phyloP scores from a whole-genome alignment of 2,329 filamentous ascomycete genomes.

The Cryphonectria radicalis region DNA sequence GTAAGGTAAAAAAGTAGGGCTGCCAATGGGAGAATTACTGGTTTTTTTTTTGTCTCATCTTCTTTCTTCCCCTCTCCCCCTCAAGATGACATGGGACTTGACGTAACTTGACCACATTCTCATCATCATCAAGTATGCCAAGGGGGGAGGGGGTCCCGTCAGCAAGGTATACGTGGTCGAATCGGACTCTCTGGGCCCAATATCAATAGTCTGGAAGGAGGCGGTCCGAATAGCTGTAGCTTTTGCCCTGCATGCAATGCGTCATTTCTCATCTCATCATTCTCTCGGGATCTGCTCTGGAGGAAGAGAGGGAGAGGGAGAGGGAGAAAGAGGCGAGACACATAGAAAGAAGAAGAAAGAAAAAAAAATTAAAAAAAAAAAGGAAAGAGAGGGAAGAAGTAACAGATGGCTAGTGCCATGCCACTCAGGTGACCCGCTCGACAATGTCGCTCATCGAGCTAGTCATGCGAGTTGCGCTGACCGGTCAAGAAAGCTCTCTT shows the following conservation, averaged over 20 bases:
- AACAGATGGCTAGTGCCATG: neutral
- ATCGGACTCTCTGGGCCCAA: neutral
- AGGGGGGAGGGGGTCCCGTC: neutral
- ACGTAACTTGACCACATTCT: neutral
- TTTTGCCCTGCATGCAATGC: neutral
- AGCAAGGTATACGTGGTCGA: constrained; percentile 3
- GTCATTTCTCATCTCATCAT: neutral
- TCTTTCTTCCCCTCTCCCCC: too few species aligned
- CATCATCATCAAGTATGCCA: neutral
- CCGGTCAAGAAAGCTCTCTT: neutral
- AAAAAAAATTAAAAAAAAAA: neutral
- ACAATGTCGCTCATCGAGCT: neutral
- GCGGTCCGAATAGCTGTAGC: neutral
- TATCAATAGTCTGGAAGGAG: neutral
- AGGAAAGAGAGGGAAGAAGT: neutral
- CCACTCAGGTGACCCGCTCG: neutral
- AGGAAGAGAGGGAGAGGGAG: neutral
- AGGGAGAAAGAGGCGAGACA: neutral
- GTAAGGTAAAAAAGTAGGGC: neutral
- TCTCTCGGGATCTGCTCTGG: neutral
- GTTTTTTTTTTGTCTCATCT: neutral
- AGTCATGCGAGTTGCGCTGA: neutral
- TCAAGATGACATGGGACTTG: neutral
- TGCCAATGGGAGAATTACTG: constrained; percentile 10
- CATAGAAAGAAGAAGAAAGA: neutral